Base-by-base conservation (phyloP, 192 early-diverging fungal genomes). In the Linnemannia schmuckeri region DNA sequence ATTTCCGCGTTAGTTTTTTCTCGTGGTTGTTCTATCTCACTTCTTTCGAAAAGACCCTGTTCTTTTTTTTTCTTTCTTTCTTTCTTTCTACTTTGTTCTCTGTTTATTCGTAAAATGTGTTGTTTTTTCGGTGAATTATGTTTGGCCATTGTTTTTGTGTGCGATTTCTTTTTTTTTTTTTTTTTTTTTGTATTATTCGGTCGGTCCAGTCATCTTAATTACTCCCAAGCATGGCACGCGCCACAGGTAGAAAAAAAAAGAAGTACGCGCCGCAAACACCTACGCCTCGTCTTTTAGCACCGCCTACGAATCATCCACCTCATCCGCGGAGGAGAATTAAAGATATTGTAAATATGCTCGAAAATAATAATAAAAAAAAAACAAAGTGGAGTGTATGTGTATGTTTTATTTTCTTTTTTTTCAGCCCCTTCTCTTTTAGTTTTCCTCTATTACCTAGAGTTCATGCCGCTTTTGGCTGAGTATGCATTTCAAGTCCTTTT, bases 61-160 rank as follows among this genome's bases (percentile, higher is more conserved):
- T 69, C 44, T 15, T 38, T 70, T 71, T 52, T 49, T 52, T 37
- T 79, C 15, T 70, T 30, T 70, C 15, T 69, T 66, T 12, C 13
- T 63, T 24, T 13, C 30, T 70, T 72, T 54, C 37, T 52, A 37
- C n/a, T 79, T 55, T 6, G 40, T 68, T 78, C 68, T 57, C 18
- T 27, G 22, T 68, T 61, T 76, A 7, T 57, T 6, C 10, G 7
- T 55, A 27, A 7, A n/a, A 57, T 27, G 4, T 1, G 30, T 33
- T 33, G 3, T 33, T 66, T 66, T 66, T 66, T 12, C 18, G 49
- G 17, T 3, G 8, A 57, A 27, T 57, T 24, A 57, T 27, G 55
- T 57, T 27, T 57, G 55, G n/a, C 55, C 55, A 57, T 33, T 33
- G 30, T 66, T 30, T 33, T 33, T 13, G 2, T 12, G 4, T 13